These are phyloP conservation scores for Talaromyces adpressus DNA, from an alignment of 495 filamentous ascomycete genomes.

Conservation along the genomic window DNA sequence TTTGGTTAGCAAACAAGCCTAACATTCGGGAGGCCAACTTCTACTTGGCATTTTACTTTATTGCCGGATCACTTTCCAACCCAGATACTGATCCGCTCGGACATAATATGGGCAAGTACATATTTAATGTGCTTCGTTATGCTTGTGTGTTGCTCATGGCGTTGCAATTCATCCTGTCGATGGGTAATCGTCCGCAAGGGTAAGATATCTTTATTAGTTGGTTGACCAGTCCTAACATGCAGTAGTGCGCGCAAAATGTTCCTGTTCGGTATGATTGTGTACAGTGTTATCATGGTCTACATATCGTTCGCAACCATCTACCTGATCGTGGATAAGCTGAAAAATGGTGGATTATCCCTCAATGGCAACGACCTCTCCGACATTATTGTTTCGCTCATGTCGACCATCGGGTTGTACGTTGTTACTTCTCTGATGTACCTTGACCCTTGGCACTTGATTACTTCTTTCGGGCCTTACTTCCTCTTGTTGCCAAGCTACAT, in stretches of 20 bases:
- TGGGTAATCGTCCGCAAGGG: constrained; percentile 97
- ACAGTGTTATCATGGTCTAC: constrained; percentile 92
- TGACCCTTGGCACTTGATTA: constrained; percentile 99
- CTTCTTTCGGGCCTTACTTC: constrained; percentile 87
- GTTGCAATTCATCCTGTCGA: constrained; percentile 95
- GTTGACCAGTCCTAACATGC: neutral
- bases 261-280: constrained; percentile 75
- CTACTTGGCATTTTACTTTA: constrained; percentile 98
- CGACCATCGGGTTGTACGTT: constrained; percentile 92
- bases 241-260: constrained; percentile 79
- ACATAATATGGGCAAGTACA: constrained; percentile 69
- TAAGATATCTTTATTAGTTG: constrained; percentile 19
- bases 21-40: constrained; percentile 67
- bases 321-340: constrained; percentile 75
- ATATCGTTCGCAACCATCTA: constrained; percentile 83
- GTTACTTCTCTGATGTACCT: constrained; percentile 93
- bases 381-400: constrained; percentile 81
- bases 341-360: constrained; percentile 47
- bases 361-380: constrained; percentile 91
- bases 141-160: constrained; percentile 79
- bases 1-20: neutral
- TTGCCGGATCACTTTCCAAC: constrained; percentile 88
- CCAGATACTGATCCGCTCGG: constrained; percentile 80
- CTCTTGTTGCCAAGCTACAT: constrained; percentile 87
- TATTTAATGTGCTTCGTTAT: constrained; percentile 84